These are phyloP conservation scores for Thalassiosira mediterranea DNA, from an alignment of 352 stramenopile genomes.

Conservation along the genomic window DNA sequence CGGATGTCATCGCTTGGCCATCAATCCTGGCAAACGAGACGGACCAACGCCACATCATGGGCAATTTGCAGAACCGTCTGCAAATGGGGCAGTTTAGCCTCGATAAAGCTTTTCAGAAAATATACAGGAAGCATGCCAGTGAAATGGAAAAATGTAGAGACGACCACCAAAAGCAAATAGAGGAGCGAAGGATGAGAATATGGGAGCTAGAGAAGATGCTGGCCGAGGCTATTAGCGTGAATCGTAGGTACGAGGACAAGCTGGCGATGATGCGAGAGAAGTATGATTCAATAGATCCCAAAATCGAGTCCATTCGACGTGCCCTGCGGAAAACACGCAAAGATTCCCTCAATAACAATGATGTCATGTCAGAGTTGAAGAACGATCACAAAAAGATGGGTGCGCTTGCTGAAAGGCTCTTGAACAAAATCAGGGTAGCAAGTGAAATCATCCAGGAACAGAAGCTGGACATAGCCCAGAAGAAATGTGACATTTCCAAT, in stretches of 20 bases:
- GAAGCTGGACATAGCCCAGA: slow-evolving; percentile 11
- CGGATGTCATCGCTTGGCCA: slow-evolving; percentile 49
- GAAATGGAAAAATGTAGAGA: slow-evolving; percentile 35
- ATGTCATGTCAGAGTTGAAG: slow-evolving; percentile 15
- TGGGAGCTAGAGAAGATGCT: slow-evolving; percentile 42
- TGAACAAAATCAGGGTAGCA: slow-evolving; percentile 3
- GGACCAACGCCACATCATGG: slow-evolving; percentile 43
- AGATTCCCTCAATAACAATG: slow-evolving; percentile 22
- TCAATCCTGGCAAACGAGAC: slow-evolving; percentile 38
- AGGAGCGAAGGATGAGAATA: slow-evolving; percentile 22
- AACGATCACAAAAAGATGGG: slow-evolving; percentile 17
- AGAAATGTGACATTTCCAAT: slow-evolving; percentile 25
- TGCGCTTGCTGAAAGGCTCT: slow-evolving; percentile 12
- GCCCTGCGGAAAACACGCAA: slow-evolving; percentile 17
- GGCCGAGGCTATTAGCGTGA: slow-evolving; percentile 13
- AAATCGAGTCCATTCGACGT: slow-evolving; percentile 24
- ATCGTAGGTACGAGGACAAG: slow-evolving; percentile 48
- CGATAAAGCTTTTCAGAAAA: slow-evolving; percentile 43
- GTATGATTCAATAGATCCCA: slow-evolving; percentile 18
- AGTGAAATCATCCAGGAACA: slow-evolving; percentile 17
- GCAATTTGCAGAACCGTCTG: slow-evolving; percentile 50
- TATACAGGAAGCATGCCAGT: slow-evolving; percentile 19
- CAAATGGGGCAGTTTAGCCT: slow-evolving; percentile 52
- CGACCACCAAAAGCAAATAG: slow-evolving; percentile 23
- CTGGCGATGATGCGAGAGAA: slow-evolving; percentile 34